Evolutionary conservation across 495 filamentous ascomycete species (phyloP), one percentile per base, ranked within the genome.

Genomic region (Aspergillus leporis): DNA sequence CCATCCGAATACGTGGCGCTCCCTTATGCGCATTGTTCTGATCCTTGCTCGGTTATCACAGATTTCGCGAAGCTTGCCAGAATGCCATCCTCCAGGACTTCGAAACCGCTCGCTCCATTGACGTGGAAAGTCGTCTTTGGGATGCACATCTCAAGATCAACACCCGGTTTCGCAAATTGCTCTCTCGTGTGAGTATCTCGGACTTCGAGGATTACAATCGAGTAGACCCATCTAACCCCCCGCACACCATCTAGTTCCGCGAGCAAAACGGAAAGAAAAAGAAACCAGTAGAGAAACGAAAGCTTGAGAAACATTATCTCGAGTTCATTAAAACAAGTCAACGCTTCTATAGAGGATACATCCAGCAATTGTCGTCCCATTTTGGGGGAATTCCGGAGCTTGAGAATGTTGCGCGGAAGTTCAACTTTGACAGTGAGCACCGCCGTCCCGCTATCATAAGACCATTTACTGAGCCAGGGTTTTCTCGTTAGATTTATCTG

Each of bases 291-390:
- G 86, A 92, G 66, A 80, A 81, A 61, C 85, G 93, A 25, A 96
- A 93, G 69, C 73, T 90, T 12, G 85, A 89, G 65, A 91, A 88
- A 73, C 81, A 85, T 58, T 98, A 93, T 69, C 72, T 86, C 34
- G 82, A 83, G 55, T 98, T 93, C 68, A 85, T 98, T 64, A 96
- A 93, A 72, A 87, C 85, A 4, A 87, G 89, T 56, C 88, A 93
- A 65, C 83, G 85, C 49, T 97, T 96, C 71, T 98, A 98, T 74
- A 83, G 86, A 52, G 86, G 85, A 48, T 93, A 90, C 61, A 87
- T 98, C 56, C 87, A 93, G 73, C 82, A 86, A 51, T 71, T 97
- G 36, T 86, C 87, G 49, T 87, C 84, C 12, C 83, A 86, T 58
- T 96, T 84, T 60, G 77, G 83, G 54, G 84, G 88, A 23, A 85